phyloP scores from a whole-genome alignment of 306 rosid genomes.

The Purshia tridentata region DNA sequence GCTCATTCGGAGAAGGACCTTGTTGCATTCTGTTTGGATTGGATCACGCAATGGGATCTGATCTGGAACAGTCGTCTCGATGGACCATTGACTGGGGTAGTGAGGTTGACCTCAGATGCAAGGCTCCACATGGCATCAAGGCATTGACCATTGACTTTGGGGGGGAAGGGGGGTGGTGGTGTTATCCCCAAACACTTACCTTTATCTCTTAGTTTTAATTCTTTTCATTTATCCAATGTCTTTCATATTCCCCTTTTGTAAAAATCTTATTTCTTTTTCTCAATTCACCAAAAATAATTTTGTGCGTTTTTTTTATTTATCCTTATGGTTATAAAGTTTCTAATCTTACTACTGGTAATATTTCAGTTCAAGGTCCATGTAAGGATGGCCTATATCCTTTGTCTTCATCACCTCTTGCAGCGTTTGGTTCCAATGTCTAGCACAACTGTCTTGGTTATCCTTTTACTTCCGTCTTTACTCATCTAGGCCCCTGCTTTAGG shows the following conservation, averaged over 20 bases:
- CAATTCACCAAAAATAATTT: background rate
- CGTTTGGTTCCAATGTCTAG: background rate
- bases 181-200: no score
- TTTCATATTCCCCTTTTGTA: background rate
- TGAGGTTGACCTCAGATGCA: no score
- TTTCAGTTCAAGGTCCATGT: background rate
- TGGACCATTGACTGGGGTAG: no score
- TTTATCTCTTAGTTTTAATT: background rate
- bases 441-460: background rate
- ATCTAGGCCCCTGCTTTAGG: background rate
- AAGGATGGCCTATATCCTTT: background rate
- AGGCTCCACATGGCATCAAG: no score
- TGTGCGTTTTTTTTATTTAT: background rate
- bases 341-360: background rate
- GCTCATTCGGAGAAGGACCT: no score
- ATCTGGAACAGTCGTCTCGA: no score
- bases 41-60: no score
- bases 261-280: background rate
- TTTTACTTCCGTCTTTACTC: background rate
- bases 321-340: background rate
- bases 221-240: background rate
- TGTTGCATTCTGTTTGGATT: no score
- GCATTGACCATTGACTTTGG: no score
- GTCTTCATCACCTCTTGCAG: fast-evolving
- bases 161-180: no score